Evolutionary conservation across 805 yeast species (phyloP).

Genomic region (Nakazawaea ishiwadae): DNA sequence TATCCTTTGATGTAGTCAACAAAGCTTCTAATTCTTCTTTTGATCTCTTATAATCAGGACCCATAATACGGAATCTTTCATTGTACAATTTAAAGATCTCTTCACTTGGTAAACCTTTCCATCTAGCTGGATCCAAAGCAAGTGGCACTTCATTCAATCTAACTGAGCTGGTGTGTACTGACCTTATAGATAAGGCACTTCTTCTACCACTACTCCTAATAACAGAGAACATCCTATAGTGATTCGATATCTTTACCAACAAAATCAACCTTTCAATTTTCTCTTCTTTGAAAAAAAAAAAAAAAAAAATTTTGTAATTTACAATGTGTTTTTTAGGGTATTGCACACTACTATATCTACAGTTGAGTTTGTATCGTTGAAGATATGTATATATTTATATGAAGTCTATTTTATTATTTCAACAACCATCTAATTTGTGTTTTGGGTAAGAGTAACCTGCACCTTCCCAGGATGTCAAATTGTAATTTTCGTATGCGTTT

Average conservation of each 20-base stretch:
- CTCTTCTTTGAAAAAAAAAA: too few species aligned
- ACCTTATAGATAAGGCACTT: background rate
- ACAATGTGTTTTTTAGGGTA: too few species aligned
- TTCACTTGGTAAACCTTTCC: constrained; percentile 67
- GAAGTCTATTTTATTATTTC: too few species aligned
- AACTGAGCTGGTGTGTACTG: background rate
- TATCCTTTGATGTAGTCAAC: constrained; percentile 38
- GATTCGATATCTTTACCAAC: background rate
- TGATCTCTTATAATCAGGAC: constrained; percentile 43
- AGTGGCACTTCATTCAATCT: constrained; percentile 20
- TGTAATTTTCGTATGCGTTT: constrained; percentile 38
- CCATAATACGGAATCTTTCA: constrained; percentile 51
- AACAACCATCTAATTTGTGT: constrained; percentile 27
- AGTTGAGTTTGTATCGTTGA: too few species aligned
- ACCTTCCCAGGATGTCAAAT: constrained; percentile 36
- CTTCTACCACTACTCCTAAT: background rate
- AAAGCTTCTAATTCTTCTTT: constrained; percentile 55
- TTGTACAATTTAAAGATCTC: constrained; percentile 57
- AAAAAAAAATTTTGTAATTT: too few species aligned
- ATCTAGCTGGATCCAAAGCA: constrained; percentile 58
- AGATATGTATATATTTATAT: too few species aligned
- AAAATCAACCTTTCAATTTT: too few species aligned
- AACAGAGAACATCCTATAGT: background rate
- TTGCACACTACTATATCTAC: too few species aligned
- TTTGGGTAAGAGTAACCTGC: constrained; percentile 42